Percentiles rank a stretch among this genome's conserved stretches.
Evolutionary conservation across 768 basidiomycete species (phyloP).

Genomic region (Lepiota venenata): DNA sequence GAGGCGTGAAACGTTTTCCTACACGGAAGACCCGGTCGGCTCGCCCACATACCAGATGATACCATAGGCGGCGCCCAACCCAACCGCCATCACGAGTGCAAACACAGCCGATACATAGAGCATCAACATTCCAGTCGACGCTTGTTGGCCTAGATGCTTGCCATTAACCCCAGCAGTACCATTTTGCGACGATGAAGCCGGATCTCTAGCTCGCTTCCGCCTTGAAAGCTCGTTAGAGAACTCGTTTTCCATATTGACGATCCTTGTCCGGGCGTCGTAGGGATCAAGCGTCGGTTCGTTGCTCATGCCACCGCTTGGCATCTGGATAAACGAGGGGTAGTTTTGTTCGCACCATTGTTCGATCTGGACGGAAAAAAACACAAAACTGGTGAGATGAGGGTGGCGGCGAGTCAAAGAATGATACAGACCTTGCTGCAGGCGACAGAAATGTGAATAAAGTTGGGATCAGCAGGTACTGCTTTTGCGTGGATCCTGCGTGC

Average conservation of each 20-base stretch:
- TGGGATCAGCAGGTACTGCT: conserved; percentile 78
- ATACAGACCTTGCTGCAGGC: conserved; percentile 67
- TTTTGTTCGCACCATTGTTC: conserved; percentile 93
- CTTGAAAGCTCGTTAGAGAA: conserved; percentile 32
- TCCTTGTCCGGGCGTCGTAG: conserved; percentile 52
- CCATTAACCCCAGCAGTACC: conserved; percentile 13
- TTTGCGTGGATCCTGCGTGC: conserved; percentile 81
- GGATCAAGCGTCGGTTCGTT: conserved; percentile 35
- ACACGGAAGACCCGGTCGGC: not conserved
- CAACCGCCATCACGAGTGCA: conserved; percentile 19
- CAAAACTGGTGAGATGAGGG: not conserved
- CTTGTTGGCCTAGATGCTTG: conserved; percentile 11
- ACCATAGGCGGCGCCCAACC: conserved; percentile 19
- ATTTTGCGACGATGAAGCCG: conserved; percentile 9
- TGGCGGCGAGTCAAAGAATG: not conserved
- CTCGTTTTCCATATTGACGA: conserved; percentile 44
- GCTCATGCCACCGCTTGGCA: conserved; percentile 16
- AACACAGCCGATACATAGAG: conserved; percentile 29
- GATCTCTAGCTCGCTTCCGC: conserved; percentile 26
- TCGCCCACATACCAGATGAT: conserved; percentile 16
- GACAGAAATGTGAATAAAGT: conserved; percentile 77
- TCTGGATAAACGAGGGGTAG: conserved; percentile 85
- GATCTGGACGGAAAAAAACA: conserved; percentile 47
- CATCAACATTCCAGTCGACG: conserved; percentile 20
- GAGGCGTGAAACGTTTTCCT: not conserved